Evolutionary conservation across 2,329 filamentous ascomycete species (phyloP).

Genomic region (Ophiostoma sp.): DNA sequence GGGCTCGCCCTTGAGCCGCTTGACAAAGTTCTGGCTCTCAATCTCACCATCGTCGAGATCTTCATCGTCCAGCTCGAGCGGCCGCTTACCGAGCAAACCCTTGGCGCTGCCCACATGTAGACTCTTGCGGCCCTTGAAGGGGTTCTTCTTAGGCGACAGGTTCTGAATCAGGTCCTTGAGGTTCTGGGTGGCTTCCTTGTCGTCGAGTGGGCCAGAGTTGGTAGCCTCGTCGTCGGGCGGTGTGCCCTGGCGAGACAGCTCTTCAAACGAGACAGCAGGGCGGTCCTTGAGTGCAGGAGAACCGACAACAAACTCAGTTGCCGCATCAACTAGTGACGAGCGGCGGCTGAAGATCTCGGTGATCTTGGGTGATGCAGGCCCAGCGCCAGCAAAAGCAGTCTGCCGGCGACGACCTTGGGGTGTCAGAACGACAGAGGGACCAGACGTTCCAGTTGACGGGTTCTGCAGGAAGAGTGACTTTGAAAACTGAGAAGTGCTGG

Average conservation of each 20-base stretch:
- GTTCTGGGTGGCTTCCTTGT: slow-evolving; percentile 64
- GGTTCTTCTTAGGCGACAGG: slow-evolving; percentile 72
- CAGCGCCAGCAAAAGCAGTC: slow-evolving; percentile 67
- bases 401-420: slow-evolving; percentile 61
- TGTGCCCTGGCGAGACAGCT: slow-evolving; percentile 56
- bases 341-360: slow-evolving; percentile 70
- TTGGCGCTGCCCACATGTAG: slow-evolving; percentile 72
- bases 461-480: slow-evolving; percentile 57
- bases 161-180: slow-evolving; percentile 76
- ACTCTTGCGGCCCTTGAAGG: slow-evolving; percentile 69
- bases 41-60: slow-evolving; percentile 48
- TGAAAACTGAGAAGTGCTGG: slow-evolving; percentile 16
- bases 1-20: slow-evolving; percentile 69
- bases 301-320: slow-evolving; percentile 62
- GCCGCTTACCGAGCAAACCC: slow-evolving; percentile 73
- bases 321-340: slow-evolving; percentile 68
- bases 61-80: slow-evolving; percentile 67
- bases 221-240: slow-evolving; percentile 58
- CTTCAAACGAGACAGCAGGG: slow-evolving; percentile 61
- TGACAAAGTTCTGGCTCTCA: slow-evolving; percentile 61
- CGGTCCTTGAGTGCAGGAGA: slow-evolving; percentile 36
- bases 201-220: slow-evolving; percentile 47
- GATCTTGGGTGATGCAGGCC: slow-evolving; percentile 74
- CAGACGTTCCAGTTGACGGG: slow-evolving; percentile 54
- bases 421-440: slow-evolving; percentile 64